Evolutionary conservation across 306 rosid genomes (phyloP), one percentile per base, ranked within the genome.

Genomic region (Prinsepia uniflora): DNA sequence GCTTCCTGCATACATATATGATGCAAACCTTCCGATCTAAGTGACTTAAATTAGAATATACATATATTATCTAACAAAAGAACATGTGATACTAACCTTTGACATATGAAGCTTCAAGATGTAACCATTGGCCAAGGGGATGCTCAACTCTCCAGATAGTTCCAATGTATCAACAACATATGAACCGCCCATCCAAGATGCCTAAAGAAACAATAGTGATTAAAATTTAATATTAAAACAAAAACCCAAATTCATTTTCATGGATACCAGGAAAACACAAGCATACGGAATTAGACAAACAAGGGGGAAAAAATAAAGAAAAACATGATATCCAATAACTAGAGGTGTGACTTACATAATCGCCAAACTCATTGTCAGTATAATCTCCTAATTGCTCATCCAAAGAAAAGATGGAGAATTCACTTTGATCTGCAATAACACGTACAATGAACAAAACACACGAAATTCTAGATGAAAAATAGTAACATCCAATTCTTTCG

Each of bases 101-200:
- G 96, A 89, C 87, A 89, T 73, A 60, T 82, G 81, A 82, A 94
- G 82, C 81, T 82, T 85, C 79, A 85, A 68, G 62, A 36, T 67
- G 71, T 78, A 81, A 67, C 84, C 90, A 72, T 83, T 83, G 57
- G 80, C 78, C 86, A 89, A 77, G 24, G 92, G 88, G 72, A 95
- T 74, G 63, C 77, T 81, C 67, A 95, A 81, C 80, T 86, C 85
- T 80, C 99, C 97, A 70, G 86, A 82, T 72, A 86, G 63, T 84
- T 86, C 86, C 58, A 54, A 41, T 65, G 81, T 43, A 83, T 89
- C 87, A 43, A 78, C 68, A 67, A 61, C 65, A 84, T 95, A 95
- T 64, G 95, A 86, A 76, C 99, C 99, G 67, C 87, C 92, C 73
- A 95, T 83, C 90, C 85, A 81, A 74, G 96, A 89, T 69, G 92